These are phyloP conservation scores for Gracilaria caudata DNA, from an alignment of 23 red algal genomes.

Conservation along the genomic window DNA sequence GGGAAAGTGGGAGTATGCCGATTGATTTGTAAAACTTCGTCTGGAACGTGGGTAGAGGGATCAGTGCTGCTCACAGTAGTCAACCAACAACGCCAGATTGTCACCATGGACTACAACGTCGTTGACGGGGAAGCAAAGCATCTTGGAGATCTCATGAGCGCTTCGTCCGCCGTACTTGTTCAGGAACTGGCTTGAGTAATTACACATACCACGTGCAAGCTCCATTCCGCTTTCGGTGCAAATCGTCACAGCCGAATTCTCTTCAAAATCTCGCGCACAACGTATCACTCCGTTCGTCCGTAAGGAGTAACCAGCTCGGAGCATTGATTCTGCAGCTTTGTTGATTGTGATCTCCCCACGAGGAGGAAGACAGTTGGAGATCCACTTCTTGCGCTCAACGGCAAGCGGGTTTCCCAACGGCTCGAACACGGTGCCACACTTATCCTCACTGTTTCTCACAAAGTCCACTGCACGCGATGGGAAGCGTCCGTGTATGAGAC, in stretches of 20 bases:
- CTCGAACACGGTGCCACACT: slow-evolving; percentile 86
- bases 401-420: slow-evolving; percentile 65
- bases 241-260: slow-evolving; percentile 76
- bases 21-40: not conserved
- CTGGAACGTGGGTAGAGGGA: not conserved
- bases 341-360: slow-evolving; percentile 77
- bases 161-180: slow-evolving; percentile 65
- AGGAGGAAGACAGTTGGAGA: slow-evolving; percentile 88
- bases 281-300: slow-evolving; percentile 56
- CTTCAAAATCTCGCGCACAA: slow-evolving; percentile 78
- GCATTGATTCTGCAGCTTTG: slow-evolving; percentile 55
- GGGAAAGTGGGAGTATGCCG: not conserved
- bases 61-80: not conserved
- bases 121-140: slow-evolving; percentile 59
- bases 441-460: slow-evolving; percentile 57
- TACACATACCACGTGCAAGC: slow-evolving; percentile 82
- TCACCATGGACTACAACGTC: slow-evolving; percentile 84
- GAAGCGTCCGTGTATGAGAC: slow-evolving; percentile 84
- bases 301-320: slow-evolving; percentile 68
- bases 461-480: slow-evolving; percentile 86
- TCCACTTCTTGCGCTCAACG: slow-evolving; percentile 83
- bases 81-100: slow-evolving; percentile 83
- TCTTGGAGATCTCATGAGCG: slow-evolving; percentile 55
- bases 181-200: slow-evolving; percentile 73
- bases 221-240: slow-evolving; percentile 57